Base-by-base conservation (phyloP, 331 rosid species). In the Phaseolus coccineus region DNA sequence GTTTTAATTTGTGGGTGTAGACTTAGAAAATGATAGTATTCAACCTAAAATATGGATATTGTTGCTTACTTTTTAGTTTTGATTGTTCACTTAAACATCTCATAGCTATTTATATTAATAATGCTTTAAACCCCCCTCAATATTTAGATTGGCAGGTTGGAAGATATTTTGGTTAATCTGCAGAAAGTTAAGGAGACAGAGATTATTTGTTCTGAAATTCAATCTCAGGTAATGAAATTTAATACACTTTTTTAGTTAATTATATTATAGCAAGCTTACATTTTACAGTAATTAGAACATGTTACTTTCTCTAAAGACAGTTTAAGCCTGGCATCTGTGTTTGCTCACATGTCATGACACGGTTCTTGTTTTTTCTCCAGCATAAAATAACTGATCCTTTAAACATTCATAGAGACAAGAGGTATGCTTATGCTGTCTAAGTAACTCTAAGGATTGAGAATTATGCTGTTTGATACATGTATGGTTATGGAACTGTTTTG, bases 141-240 rank as follows among this genome's bases (percentile, higher is more conserved):
- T 77, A 12, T 81, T 63, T 70, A 96, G 99, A 88, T 96, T 71
- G 84, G 83, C 69, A 79, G 28, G 80, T 82, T 96, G 77, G 97
- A 90, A 81, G 98, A 91, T 85, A 66, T 80, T 71, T 83, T 89
- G 90, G 86, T 66, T 80, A 87, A 71, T 78, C 87, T 80, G 58
- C 78, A 78, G 89, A 88, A 87, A 78, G 77, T 84, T 85, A 90
- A 82, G 84, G 88, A 89, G 81, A 83, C 73, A 53, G 93, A 88
- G 83, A 78, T 74, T 40, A 82, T 95, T 35, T 82, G 88, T 86
- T 86, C 94, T 62, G 92, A 87, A 70, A 82, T 93, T 82, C 89
- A 82, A 69, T 87, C 92, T 77, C 93, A 93, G 99, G 99, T 70
- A 75, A 66, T 48, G 47, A 61, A 79, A 37, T 22, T 28, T 80